Evolutionary conservation across 192 early-diverging fungal genomes (phyloP).

Genomic region (Oehlia diaphana): DNA sequence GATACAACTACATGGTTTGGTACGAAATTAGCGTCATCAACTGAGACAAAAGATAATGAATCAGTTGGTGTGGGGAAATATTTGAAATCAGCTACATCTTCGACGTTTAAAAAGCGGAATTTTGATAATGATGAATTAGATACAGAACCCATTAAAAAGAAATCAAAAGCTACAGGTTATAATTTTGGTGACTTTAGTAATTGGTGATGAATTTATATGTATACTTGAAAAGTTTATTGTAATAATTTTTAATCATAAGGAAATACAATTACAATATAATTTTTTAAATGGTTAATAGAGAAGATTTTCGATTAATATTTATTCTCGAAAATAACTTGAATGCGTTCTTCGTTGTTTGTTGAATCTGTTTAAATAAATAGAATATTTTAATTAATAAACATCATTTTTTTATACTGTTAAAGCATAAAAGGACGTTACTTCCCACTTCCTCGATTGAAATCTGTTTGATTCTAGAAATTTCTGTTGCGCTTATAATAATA

Average conservation of each 20-base stretch:
- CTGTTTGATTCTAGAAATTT: slow-evolving; percentile 53
- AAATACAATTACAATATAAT: too few relatives aligned
- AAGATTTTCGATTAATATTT: not conserved
- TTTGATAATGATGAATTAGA: slow-evolving; percentile 11
- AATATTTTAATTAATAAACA: not conserved
- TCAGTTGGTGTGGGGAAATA: slow-evolving; percentile 67
- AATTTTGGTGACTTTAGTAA: slow-evolving; percentile 50
- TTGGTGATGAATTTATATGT: slow-evolving; percentile 33
- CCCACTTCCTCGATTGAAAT: slow-evolving; percentile 50
- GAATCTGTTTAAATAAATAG: slow-evolving; percentile 28
- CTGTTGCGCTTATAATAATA: slow-evolving; percentile 44
- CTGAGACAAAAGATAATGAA: slow-evolving; percentile 30
- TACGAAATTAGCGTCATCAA: slow-evolving; percentile 45
- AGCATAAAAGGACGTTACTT: slow-evolving; percentile 23
- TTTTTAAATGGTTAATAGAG: too few relatives aligned
- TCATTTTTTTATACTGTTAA: not conserved
- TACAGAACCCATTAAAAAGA: slow-evolving; percentile 3
- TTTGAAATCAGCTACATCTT: slow-evolving; percentile 35
- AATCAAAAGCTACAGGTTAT: slow-evolving; percentile 20
- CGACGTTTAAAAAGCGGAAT: slow-evolving; percentile 16
- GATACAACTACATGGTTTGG: slow-evolving; percentile 77
- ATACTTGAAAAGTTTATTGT: not conserved
- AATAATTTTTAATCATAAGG: not conserved
- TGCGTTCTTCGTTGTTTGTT: slow-evolving; percentile 40
- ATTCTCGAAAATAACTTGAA: slow-evolving; percentile 42